Percentiles rank a stretch among this genome's conserved stretches.
Conservation (phyloP, 2,329 filamentous ascomycete genomes). For the Colletotrichum sp. region DNA sequence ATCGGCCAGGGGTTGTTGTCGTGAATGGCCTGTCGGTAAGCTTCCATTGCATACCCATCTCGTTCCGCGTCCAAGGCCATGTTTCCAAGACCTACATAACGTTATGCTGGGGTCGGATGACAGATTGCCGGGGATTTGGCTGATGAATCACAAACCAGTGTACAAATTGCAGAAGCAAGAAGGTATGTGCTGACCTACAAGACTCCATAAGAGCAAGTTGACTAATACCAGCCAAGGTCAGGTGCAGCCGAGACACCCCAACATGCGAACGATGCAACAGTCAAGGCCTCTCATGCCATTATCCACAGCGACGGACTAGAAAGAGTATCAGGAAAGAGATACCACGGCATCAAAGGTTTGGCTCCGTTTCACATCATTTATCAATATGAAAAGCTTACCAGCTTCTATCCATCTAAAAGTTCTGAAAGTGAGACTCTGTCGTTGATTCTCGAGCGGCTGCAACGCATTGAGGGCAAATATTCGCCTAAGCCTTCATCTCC, state of each 20-base stretch:
- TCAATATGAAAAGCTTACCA: background rate
- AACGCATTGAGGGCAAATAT: conserved; percentile 28
- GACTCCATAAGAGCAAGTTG: background rate
- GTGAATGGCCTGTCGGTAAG: conserved; percentile 16
- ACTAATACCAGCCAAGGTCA: conserved; percentile 22
- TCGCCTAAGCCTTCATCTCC: conserved; percentile 9
- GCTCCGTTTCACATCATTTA: background rate
- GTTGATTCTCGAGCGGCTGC: conserved; percentile 32
- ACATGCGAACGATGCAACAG: conserved; percentile 29
- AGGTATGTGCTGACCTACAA: background rate
- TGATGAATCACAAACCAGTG: background rate
- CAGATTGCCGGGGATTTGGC: background rate
- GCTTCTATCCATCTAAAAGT: background rate
- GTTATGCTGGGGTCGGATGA: background rate
- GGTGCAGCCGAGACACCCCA: conserved; percentile 33
- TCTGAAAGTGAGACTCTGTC: conserved; percentile 22
- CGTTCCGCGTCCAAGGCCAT: background rate
- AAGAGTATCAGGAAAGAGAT: conserved; percentile 22
- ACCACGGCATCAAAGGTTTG: conserved; percentile 22
- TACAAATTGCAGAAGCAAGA: conserved; percentile 9
- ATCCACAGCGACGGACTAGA: conserved; percentile 28
- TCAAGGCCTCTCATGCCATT: conserved; percentile 29
- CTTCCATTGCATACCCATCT: background rate
- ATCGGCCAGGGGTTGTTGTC: background rate
- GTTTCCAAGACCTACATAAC: background rate